A percentile compares a stretch with the other conserved stretches of the same genome.
These are phyloP conservation scores for Ogataea haglerorum DNA, from an alignment of 805 yeast genomes.

Conservation along the genomic window DNA sequence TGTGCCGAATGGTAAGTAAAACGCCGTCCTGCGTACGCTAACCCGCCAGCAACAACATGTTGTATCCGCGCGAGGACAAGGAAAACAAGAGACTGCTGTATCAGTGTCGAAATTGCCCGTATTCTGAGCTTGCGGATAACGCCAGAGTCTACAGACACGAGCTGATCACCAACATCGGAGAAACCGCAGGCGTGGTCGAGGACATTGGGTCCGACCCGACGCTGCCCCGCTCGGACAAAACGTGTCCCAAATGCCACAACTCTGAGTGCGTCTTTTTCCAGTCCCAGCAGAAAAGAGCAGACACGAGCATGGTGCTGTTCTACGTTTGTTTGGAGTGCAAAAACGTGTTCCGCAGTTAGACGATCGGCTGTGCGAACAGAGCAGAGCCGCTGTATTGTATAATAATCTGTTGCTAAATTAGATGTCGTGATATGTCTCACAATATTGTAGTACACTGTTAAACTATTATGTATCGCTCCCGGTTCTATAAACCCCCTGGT, in stretches of 20 bases:
- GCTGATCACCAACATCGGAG: constrained; percentile 85
- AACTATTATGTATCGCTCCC: neutral
- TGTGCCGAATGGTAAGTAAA: constrained; percentile 71
- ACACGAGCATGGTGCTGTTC: constrained; percentile 91
- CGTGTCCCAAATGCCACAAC: constrained; percentile 85
- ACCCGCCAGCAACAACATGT: constrained; percentile 76
- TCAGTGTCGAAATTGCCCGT: constrained; percentile 92
- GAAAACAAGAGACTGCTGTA: constrained; percentile 71
- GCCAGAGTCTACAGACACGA: constrained; percentile 91
- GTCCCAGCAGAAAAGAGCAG: constrained; percentile 90
- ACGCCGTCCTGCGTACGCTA: constrained; percentile 8
- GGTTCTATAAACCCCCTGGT: neutral
- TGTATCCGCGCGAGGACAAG: constrained; percentile 94
- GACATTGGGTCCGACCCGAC: constrained; percentile 98
- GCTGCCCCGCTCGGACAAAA: constrained; percentile 89
- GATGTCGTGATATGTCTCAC: no score
- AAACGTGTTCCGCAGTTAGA: constrained; percentile 52
- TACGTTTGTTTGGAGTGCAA: constrained; percentile 90
- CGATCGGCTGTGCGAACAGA: neutral
- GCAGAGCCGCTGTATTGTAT: neutral
- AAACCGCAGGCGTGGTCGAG: constrained; percentile 94
- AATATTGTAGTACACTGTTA: neutral
- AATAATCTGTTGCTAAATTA: neutral
- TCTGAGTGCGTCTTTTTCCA: constrained; percentile 95
- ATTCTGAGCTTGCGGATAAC: constrained; percentile 86